Evolutionary conservation across 306 rosid genomes (phyloP), one percentile per base, ranked within the genome.

Genomic region (Purshia tridentata): DNA sequence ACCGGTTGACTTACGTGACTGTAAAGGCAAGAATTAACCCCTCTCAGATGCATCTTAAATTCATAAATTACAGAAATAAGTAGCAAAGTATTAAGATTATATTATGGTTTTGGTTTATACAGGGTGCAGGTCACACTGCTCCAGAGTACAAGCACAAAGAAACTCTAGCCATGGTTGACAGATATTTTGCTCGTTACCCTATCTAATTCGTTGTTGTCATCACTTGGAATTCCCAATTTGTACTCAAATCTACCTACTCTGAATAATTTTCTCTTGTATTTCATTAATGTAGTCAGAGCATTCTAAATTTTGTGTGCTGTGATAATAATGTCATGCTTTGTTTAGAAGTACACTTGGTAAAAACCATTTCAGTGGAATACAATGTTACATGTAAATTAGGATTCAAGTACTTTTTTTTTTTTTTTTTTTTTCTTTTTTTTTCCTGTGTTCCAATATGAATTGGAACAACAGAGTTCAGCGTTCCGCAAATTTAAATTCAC

Each of bases 111-210:
- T 29, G 35, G 35, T 29, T 12, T 23, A 16, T 29, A 49, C 73
- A 75, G 79, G 79, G 79, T 35, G 79, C 79, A 4, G 79, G 79
- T 47, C 79, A 75, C 79, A 75, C 79, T 4, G 79, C 79, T 46
- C 79, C 79, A 65, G 79, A 75, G 67, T 75, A 75, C 79, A 75
- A 75, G 72, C 79, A 75, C 56, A 56, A 67, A 67, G 73, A 75
- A 54, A 75, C 67, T n/a, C 79, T 75, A 12, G 79, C 79, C 66
- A 75, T 75, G 79, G 72, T 75, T 29, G 79, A 75, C 41, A 75
- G 79, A 57, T 75, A 66, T 53, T 75, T 75, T 46, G 79, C 73
- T 22, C 79, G 79, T 46, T 75, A 75, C 4, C 79, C 79, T 1
- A 75, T 75, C 58, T 75, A 56, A 35, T 6, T 62, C 6, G 40